Evolutionary conservation across 2,329 filamentous ascomycete species (phyloP).

Genomic region (Penicillium brevicompactum): DNA sequence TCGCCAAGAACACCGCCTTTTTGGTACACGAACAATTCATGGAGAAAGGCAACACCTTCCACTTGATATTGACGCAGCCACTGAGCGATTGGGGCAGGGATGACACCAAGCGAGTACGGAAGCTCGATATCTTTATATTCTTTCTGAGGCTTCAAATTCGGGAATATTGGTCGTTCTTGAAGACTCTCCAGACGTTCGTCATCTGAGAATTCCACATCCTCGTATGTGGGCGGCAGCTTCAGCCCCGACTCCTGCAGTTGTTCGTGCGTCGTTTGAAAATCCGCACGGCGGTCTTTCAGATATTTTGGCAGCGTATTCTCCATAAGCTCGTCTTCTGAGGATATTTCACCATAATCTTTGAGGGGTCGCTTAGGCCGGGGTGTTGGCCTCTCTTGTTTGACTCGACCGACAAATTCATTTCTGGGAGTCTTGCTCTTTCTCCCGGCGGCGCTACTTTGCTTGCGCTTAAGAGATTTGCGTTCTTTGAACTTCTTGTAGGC

Average conservation of each 20-base stretch:
- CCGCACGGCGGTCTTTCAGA: constrained; percentile 65
- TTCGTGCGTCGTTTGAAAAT: constrained; percentile 66
- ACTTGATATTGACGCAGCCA: constrained; percentile 93
- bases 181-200: constrained; percentile 64
- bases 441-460: constrained; percentile 53
- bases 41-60: constrained; percentile 79
- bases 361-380: constrained; percentile 31
- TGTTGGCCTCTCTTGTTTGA: constrained; percentile 30
- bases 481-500: constrained; percentile 68
- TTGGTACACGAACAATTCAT: constrained; percentile 87
- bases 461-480: constrained; percentile 57
- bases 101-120: constrained; percentile 73
- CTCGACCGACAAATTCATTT: constrained; percentile 41
- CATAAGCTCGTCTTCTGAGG: constrained; percentile 57
- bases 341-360: constrained; percentile 47
- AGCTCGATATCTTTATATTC: constrained; percentile 75
- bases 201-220: constrained; percentile 75
- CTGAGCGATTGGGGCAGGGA: constrained; percentile 86
- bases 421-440: constrained; percentile 49
- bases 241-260: constrained; percentile 68
- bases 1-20: constrained; percentile 89
- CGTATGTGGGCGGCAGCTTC: constrained; percentile 75
- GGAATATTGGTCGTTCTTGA: constrained; percentile 71
- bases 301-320: constrained; percentile 71
- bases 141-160: constrained; percentile 63